Evolutionary conservation across 2,329 filamentous ascomycete genomes (phyloP), one percentile per base, ranked within the genome.

Genomic region (Pseudogymnoascus sp.): DNA sequence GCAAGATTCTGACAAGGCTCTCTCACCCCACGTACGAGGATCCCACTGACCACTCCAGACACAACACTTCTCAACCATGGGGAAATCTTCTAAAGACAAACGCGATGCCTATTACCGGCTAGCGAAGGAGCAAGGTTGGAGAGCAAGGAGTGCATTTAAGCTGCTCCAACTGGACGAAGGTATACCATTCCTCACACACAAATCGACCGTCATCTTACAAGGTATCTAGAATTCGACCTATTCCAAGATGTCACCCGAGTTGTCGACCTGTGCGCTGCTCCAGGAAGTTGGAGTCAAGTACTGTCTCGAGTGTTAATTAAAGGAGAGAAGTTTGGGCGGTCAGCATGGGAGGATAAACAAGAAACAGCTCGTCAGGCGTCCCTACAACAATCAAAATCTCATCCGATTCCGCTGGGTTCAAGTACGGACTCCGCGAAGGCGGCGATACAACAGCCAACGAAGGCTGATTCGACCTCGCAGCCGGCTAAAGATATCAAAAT

Each of bases 61-160:
- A 56, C n/a, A 19, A 56, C 33, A 56, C 33, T 56, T 56, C 26
- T 56, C 50, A 56, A 66, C 62, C 15, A 96, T 96, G 93, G 93
- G 93, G 1, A 97, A 97, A 75, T 96, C 95, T 1, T 97, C 93
- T 59, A 99, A 99, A 77, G 95, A 99, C 74, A 99, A 99, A 78
- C 90, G 95, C 62, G 95, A 99, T 75, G 93, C 93, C 53, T 99
- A 99, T 78, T 99, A 99, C 73, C 86, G 95, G 62, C 89, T 99
- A 7, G 95, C 95, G 17, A 99, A 99, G 78, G 95, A 99, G 76
- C 95, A 99, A 80, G 96, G 96, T 67, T 99, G 95, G 93, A 90
- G 95, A 37, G 95, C 95, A 29, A 85, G 95, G 64, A 96, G 92
- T 68, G 95, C 95, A 7, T 99, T 97, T 80, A 99, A 99, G 77